These are phyloP conservation scores for Aspergillus baeticus DNA, from an alignment of 495 filamentous ascomycete genomes.

Conservation along the genomic window DNA sequence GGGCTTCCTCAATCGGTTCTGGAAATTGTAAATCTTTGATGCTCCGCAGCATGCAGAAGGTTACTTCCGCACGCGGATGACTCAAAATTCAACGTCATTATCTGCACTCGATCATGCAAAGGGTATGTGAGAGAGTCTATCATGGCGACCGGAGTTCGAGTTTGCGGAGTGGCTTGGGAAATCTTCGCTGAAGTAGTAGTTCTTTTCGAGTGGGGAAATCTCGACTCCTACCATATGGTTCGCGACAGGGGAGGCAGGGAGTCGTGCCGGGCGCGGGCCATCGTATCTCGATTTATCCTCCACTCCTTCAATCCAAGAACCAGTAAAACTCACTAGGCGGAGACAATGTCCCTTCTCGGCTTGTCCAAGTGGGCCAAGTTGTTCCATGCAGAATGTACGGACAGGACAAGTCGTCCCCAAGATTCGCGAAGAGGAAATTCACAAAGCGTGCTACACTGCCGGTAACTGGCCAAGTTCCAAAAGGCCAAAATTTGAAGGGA, in stretches of 20 bases:
- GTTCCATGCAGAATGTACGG: too few species aligned
- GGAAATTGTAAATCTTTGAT: background rate
- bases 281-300: constrained; percentile 1
- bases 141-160: background rate
- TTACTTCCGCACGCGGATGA: background rate
- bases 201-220: background rate
- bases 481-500: background rate
- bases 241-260: background rate
- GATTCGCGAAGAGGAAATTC: too few species aligned
- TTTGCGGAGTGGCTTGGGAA: background rate
- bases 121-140: background rate
- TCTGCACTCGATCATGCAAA: background rate
- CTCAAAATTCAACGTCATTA: background rate
- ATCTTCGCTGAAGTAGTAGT: background rate
- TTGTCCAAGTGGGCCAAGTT: too few species aligned
- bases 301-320: too few species aligned
- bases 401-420: too few species aligned
- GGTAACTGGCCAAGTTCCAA: background rate
- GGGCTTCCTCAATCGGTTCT: too few species aligned
- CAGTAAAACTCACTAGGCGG: too few species aligned
- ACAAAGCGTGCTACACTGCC: constrained; percentile 1
- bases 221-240: background rate
- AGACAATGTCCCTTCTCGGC: too few species aligned
- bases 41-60: background rate
- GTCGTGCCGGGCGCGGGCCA: background rate